Evolutionary conservation across 1,139 yeast genomes (phyloP).

Genomic region (Taphrina deformans): DNA sequence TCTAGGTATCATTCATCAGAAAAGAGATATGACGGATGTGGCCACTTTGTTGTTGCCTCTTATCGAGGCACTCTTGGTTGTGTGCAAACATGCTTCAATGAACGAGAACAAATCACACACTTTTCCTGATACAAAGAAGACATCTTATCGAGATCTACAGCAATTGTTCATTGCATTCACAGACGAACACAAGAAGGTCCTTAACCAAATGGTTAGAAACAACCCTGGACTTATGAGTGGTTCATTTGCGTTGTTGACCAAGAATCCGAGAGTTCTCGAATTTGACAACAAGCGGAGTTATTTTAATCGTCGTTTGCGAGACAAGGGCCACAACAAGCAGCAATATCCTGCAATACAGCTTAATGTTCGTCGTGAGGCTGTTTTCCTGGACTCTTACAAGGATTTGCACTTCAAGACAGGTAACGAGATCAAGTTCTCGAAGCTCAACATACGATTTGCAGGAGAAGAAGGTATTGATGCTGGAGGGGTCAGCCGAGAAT

Average conservation of each 20-base stretch:
- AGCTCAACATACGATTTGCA: slow-evolving; percentile 75
- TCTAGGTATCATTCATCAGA: slow-evolving; percentile 52
- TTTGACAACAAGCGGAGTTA: slow-evolving; percentile 91
- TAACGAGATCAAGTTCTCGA: slow-evolving; percentile 71
- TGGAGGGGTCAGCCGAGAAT: slow-evolving; percentile 96
- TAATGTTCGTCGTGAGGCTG: slow-evolving; percentile 81
- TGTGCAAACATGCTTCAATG: slow-evolving; percentile 76
- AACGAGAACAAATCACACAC: slow-evolving; percentile 53
- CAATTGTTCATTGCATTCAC: slow-evolving; percentile 82
- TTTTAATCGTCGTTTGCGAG: slow-evolving; percentile 71
- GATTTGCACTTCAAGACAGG: slow-evolving; percentile 76
- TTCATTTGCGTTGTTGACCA: slow-evolving; percentile 84
- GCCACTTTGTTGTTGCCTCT: slow-evolving; percentile 83
- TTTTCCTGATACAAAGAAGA: slow-evolving; percentile 40
- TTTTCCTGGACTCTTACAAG: slow-evolving; percentile 86
- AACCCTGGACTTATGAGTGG: slow-evolving; percentile 96
- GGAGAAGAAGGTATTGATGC: slow-evolving; percentile 98
- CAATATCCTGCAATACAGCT: slow-evolving; percentile 56
- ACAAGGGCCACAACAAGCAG: slow-evolving; percentile 44
- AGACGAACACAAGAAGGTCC: slow-evolving; percentile 80
- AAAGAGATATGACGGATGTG: slow-evolving; percentile 57
- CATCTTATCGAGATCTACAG: slow-evolving; percentile 74
- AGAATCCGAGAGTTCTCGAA: slow-evolving; percentile 86
- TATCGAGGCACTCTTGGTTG: slow-evolving; percentile 92
- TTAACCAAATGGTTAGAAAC: slow-evolving; percentile 88